Conservation (phyloP, 129 eudicot genomes). For the Erigeron canadensis region DNA sequence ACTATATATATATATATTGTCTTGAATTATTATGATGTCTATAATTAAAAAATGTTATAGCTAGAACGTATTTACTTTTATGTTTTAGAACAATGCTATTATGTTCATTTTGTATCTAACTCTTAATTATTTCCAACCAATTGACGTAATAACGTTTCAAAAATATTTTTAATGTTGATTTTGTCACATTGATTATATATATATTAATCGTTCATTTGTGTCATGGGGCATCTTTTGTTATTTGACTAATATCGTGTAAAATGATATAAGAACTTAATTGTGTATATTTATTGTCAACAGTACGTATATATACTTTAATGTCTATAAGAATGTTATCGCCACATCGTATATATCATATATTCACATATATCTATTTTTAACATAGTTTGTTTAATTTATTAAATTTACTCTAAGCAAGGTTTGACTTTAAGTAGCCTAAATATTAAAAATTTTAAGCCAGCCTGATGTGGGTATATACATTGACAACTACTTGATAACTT, state of each 20-base stretch:
- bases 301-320: no score
- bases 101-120: no score
- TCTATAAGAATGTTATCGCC: no score
- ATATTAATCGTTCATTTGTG: not conserved
- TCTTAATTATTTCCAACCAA: no score
- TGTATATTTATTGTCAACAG: not conserved
- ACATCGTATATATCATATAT: no score
- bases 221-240: not conserved
- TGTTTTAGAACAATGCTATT: no score
- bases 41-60: no score
- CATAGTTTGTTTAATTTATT: no score
- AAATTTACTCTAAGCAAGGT: constrained; percentile 10
- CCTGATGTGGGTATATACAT: constrained; percentile 14
- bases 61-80: no score
- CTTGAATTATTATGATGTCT: no score
- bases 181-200: not conserved
- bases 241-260: not conserved
- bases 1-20: not conserved
- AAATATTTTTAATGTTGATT: not conserved
- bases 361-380: no score
- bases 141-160: no score
- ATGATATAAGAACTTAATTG: not conserved
- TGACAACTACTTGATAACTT: constrained; percentile 14
- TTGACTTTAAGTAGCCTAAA: constrained; percentile 16
- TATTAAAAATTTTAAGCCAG: not conserved